These are phyloP conservation scores for Colletotrichum sp. DNA, from an alignment of 2,329 filamentous ascomycete genomes.

Conservation along the genomic window DNA sequence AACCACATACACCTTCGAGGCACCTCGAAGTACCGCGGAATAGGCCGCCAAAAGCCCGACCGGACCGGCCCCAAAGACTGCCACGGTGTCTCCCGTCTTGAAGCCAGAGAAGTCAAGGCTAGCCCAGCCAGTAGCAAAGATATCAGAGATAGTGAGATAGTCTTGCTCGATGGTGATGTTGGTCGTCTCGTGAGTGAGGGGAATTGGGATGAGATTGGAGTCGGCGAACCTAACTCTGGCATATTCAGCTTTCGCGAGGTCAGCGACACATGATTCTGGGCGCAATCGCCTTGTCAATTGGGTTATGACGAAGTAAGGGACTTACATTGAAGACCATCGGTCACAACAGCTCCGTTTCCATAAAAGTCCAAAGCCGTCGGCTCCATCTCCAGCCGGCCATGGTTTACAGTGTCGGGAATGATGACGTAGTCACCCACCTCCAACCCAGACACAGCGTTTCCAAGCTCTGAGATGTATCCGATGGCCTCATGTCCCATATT, in stretches of 20 bases:
- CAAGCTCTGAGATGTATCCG: slow-evolving; percentile 38
- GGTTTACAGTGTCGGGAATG: slow-evolving; percentile 27
- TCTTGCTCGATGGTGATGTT: slow-evolving; percentile 66
- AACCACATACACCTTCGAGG: slow-evolving; percentile 23
- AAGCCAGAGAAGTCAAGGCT: slow-evolving; percentile 62
- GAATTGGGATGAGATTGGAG: slow-evolving; percentile 67
- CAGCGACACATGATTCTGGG: not conserved
- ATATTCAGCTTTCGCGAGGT: slow-evolving; percentile 46
- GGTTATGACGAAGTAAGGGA: no score
- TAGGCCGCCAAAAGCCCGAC: slow-evolving; percentile 60
- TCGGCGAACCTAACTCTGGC: slow-evolving; percentile 69
- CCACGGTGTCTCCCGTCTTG: slow-evolving; percentile 62
- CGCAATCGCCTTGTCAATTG: no score
- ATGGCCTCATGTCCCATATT: slow-evolving; percentile 44
- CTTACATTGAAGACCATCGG: not conserved
- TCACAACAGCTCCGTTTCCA: not conserved
- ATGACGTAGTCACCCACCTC: slow-evolving; percentile 42
- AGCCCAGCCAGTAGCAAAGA: slow-evolving; percentile 59
- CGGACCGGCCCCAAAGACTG: slow-evolving; percentile 67
- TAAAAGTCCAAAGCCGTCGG: not conserved
- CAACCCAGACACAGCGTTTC: slow-evolving; percentile 35
- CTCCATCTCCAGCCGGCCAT: not conserved
- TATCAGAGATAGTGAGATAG: slow-evolving; percentile 53
- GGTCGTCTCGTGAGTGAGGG: slow-evolving; percentile 25
- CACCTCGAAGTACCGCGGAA: slow-evolving; percentile 26